Evolutionary conservation across 352 stramenopile species (phyloP).

Genomic region (Phytophthora sp.): DNA sequence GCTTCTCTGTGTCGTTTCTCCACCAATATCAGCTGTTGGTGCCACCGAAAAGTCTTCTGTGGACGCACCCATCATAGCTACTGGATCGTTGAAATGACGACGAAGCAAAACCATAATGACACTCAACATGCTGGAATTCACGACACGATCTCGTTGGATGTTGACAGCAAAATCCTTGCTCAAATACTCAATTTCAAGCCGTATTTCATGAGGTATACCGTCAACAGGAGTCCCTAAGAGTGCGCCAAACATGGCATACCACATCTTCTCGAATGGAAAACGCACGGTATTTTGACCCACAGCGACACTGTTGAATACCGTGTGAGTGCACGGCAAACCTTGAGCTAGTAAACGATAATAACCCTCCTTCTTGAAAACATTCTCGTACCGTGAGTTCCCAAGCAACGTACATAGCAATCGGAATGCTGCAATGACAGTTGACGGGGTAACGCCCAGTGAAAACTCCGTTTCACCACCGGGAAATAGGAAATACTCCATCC

Average conservation of each 20-base stretch:
- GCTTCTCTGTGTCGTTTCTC: neutral
- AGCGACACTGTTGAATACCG: constrained; percentile 25
- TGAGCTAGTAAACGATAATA: constrained; percentile 74
- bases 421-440: constrained; percentile 59
- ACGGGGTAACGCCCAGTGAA: constrained; percentile 45
- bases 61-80: constrained; percentile 38
- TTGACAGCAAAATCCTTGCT: constrained; percentile 77
- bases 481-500: constrained; percentile 76
- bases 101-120: constrained; percentile 65
- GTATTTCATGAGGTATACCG: constrained; percentile 62
- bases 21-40: neutral
- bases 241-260: constrained; percentile 72
- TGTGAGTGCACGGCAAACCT: constrained; percentile 56
- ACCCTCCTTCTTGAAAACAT: constrained; percentile 64
- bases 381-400: constrained; percentile 54
- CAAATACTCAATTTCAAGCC: constrained; percentile 70
- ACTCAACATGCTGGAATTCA: constrained; percentile 55
- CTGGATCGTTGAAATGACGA: constrained; percentile 59
- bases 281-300: neutral
- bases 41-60: constrained; percentile 3
- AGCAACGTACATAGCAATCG: constrained; percentile 58
- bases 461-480: constrained; percentile 37
- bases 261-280: constrained; percentile 77
- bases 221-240: constrained; percentile 67
- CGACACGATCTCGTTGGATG: constrained; percentile 55